Evolutionary conservation across 2,329 filamentous ascomycete species (phyloP).

Genomic region (Fusarium paranaense): DNA sequence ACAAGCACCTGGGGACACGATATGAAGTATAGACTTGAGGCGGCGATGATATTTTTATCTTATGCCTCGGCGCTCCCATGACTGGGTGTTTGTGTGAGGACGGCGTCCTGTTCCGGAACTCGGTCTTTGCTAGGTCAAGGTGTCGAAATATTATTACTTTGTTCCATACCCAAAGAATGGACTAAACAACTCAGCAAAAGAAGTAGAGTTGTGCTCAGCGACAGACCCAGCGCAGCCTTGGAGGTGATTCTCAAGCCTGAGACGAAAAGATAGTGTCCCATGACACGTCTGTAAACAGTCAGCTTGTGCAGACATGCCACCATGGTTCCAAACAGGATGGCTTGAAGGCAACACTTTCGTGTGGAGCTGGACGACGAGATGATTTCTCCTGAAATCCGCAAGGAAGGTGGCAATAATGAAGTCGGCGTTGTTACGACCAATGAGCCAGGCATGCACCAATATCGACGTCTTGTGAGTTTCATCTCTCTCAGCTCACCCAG

Average conservation of each 20-base stretch:
- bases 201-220: neutral
- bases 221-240: neutral
- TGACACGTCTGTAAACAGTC: neutral
- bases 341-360: neutral
- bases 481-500: neutral
- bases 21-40: slow-evolving; percentile 1
- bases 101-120: neutral
- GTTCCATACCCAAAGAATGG: neutral
- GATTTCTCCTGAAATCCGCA: too few species aligned
- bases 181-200: neutral
- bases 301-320: neutral
- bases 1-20: neutral
- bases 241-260: neutral
- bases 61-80: neutral
- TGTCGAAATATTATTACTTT: neutral
- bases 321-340: neutral
- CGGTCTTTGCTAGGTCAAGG: neutral
- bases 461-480: neutral
- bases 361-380: too few species aligned
- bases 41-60: neutral
- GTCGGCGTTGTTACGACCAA: too few species aligned
- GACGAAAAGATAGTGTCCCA: neutral
- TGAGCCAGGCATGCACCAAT: neutral
- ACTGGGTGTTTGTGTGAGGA: neutral
- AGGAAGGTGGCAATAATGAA: too few species aligned